Base-by-base conservation (phyloP, 129 eudicot genomes). In the Sambucus nigra region DNA sequence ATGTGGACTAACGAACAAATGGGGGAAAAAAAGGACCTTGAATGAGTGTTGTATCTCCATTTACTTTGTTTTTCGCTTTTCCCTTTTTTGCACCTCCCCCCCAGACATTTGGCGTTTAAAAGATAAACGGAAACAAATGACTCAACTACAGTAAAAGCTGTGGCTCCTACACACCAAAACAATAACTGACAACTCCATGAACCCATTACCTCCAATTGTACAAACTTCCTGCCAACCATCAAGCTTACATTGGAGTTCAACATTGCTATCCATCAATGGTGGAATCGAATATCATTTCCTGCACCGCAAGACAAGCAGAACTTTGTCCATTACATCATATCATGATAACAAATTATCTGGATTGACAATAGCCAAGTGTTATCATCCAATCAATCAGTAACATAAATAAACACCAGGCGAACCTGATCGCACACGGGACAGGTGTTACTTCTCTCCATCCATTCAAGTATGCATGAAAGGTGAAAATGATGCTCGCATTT, bases 351-450 rank as follows among this genome's bases (percentile, higher is more conserved):
- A 46, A 16, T 19, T 57, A 16, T 1, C 48, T 44, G 19, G 41
- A n/a, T 47, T 9, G 48, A 35, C 31, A 5, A 16, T 39, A 50
- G 42, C 57, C 53, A 0, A 24, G 18, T 2, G 20, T 22, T 63
- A n/a, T 53, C 58, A 39, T 29, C 11, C 17, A 35, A 44, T 41
- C 23, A n/a, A n/a, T n/a, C n/a, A n/a, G 46, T n/a, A 26, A 48
- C 17, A 13, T 35, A 29, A 69, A 61, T 21, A 29, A 49, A 23
- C 53, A 17, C 32, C 13, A 32, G 12, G 45, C 51, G 13, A 60
- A 88, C 98, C 98, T 89, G 74, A 69, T 77, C 86, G 70, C 98
- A 89, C 58, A 89, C 88, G 16, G 98, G 86, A 61, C 98, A 89
- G 23, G 78, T 82, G 47, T 89, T 83, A 67, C 98, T 89, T 74